phyloP scores from a whole-genome alignment of 1,284 basidiomycete genomes.

The Cutaneotrichosporon mucoides region DNA sequence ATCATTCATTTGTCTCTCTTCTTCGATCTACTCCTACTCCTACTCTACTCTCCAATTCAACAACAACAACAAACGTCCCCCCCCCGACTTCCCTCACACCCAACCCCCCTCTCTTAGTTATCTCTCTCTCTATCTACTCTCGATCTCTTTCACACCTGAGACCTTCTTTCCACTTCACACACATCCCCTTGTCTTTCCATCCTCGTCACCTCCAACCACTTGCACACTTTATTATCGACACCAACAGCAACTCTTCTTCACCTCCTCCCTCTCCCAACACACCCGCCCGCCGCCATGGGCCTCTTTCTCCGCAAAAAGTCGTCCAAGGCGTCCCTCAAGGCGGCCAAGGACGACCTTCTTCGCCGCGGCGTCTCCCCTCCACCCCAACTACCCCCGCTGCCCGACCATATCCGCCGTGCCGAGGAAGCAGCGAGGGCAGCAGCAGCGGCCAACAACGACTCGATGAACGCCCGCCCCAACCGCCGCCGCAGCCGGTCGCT shows the following conservation, averaged over 20 bases:
- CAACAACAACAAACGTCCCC: no score
- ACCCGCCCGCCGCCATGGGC: conserved; percentile 11
- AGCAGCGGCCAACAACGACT: not conserved
- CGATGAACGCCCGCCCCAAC: not conserved
- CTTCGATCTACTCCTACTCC: no score
- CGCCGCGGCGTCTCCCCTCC: conserved; percentile 13
- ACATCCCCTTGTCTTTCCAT: no score
- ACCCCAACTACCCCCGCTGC: conserved; percentile 20
- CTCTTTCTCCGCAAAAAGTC: conserved; percentile 16
- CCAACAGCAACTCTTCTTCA: not conserved
- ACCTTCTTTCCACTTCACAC: no score
- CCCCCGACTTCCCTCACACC: no score
- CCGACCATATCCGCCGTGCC: conserved; percentile 16
- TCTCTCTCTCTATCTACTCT: no score
- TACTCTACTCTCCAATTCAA: no score
- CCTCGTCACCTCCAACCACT: no score
- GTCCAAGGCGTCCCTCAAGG: conserved; percentile 16
- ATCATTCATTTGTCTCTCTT: no score
- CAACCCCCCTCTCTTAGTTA: no score
- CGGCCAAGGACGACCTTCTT: conserved; percentile 3
- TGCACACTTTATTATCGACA: no score
- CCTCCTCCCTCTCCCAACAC: not conserved
- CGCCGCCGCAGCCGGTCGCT: conserved; percentile 10
- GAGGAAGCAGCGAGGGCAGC: not conserved
- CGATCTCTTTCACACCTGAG: no score